phyloP scores from a whole-genome alignment of 106 monocot genomes.

The Apostasia ramifera region DNA sequence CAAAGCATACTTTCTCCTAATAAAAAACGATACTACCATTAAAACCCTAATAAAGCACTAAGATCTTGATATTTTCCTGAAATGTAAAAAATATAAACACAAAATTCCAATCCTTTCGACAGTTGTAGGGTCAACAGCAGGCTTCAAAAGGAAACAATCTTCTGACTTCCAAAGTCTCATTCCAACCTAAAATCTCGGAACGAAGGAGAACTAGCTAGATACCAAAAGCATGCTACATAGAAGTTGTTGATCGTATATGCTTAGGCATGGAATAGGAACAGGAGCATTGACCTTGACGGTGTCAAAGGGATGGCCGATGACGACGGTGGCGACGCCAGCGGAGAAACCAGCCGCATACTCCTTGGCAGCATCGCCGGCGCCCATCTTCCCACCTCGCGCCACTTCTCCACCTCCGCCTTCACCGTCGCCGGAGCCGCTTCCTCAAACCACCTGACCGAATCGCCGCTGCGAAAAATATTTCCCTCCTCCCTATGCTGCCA shows the following conservation, averaged over 20 bases:
- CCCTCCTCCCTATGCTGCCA: no score
- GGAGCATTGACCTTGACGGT: conserved; percentile 67
- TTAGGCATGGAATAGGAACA: not conserved
- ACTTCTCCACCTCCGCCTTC: not conserved
- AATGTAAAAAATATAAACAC: no score
- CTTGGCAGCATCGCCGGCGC: conserved; percentile 16
- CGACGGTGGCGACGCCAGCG: conserved; percentile 75
- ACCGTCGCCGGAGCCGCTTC: not conserved
- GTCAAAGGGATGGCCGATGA: conserved; percentile 90
- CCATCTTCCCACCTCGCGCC: not conserved
- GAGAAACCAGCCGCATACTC: conserved; percentile 78
- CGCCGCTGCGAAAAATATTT: not conserved
- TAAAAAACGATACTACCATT: no score
- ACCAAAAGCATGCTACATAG: not conserved
- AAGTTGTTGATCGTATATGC: no score
- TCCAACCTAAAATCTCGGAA: not conserved
- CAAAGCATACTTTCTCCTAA: no score
- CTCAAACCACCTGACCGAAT: not conserved
- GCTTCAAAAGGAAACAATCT: not conserved
- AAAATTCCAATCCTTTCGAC: no score
- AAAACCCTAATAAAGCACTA: no score
- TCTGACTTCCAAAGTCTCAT: not conserved
- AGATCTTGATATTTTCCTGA: no score
- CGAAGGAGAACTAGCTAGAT: not conserved
- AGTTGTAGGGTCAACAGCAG: no score